Evolutionary conservation across 202 grass and related monocot species (phyloP), one percentile per base, ranked within the genome.

Genomic region (Carex sylvatica): DNA sequence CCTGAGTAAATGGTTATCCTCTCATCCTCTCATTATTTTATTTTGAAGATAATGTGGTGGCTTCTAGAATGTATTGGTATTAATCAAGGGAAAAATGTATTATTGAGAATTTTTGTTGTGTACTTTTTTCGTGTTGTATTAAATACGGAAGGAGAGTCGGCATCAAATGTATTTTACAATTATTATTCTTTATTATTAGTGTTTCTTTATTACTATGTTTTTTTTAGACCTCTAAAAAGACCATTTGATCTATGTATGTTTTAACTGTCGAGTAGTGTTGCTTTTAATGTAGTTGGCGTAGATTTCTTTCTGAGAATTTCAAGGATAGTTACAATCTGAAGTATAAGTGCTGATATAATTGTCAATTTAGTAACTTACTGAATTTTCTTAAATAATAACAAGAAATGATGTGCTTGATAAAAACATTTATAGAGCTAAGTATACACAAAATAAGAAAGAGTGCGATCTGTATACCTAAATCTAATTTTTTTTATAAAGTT

Each of bases 161-260:
- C 74, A 59, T 52, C 74, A 28, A 77, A 77, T 53, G 36, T 77
- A 77, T 77, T 77, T 77, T 77, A 77, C 74, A 77, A 77, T 82
- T 82, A 70, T 82, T 82, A 82, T 82, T 82, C 61, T 82, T 82
- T 77, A 65, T 35, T 82, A 69, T 82, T 82, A 82, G 65, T 82
- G 59, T 69, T 13, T 67, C 31, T 47, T 64, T 65, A 64, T 42
- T 51, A 77, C 31, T 58, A 58, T 77, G 74, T 52, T 52, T 77
- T 52, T 52, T 59, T 52, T 77, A 26, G 74, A 77, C 74, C 74
- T 59, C 53, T 77, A 38, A 59, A 59, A 77, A 49, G 6, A 3
- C 59, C 20, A 2, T 20, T 2, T 60, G 58, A 61, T 22, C 9
- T 62, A 0, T 24, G 59, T 61, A 24, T 8, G 0, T 47, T 47